Conservation (phyloP, 768 basidiomycete species). For the Pleurotus giganteus region DNA sequence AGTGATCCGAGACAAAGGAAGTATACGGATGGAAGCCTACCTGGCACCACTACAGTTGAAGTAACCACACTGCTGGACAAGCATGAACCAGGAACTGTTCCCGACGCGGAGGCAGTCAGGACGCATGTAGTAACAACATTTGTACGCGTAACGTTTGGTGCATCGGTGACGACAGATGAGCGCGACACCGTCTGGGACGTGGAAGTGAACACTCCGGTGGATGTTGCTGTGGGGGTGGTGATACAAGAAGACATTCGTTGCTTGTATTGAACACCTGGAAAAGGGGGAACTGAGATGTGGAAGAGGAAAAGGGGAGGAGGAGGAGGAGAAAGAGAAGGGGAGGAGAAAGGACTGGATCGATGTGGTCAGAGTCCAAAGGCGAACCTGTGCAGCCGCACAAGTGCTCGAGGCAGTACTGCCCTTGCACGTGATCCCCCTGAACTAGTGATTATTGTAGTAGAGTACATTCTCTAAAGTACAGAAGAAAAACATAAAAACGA, state of each 20-base stretch:
- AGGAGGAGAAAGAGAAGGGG: slow-evolving; percentile 16
- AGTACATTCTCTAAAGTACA: no score
- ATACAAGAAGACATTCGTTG: not conserved
- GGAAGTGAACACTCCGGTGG: slow-evolving; percentile 3
- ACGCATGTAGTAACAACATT: slow-evolving; percentile 3
- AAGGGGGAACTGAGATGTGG: slow-evolving; percentile 2
- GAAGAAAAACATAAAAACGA: not conserved
- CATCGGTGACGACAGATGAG: slow-evolving; percentile 1
- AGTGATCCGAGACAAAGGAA: not conserved
- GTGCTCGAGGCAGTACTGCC: not conserved
- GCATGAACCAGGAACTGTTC: slow-evolving; percentile 5
- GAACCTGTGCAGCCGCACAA: slow-evolving; percentile 1
- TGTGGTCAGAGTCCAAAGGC: slow-evolving; percentile 1
- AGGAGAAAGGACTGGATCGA: slow-evolving; percentile 12
- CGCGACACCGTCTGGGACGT: slow-evolving; percentile 1
- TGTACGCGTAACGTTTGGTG: slow-evolving; percentile 1
- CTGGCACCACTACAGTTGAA: slow-evolving; percentile 29
- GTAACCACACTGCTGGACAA: slow-evolving; percentile 20
- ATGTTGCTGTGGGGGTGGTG: slow-evolving; percentile 6
- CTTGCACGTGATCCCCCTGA: not conserved
- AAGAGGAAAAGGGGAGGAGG: slow-evolving; percentile 17
- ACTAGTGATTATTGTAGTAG: no score
- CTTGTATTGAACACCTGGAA: not conserved
- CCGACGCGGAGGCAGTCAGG: slow-evolving; percentile 4
- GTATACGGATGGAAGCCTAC: slow-evolving; percentile 22